These are phyloP conservation scores for Tetracladium marchalianum DNA, from an alignment of 495 filamentous ascomycete species.

Conservation along the genomic window DNA sequence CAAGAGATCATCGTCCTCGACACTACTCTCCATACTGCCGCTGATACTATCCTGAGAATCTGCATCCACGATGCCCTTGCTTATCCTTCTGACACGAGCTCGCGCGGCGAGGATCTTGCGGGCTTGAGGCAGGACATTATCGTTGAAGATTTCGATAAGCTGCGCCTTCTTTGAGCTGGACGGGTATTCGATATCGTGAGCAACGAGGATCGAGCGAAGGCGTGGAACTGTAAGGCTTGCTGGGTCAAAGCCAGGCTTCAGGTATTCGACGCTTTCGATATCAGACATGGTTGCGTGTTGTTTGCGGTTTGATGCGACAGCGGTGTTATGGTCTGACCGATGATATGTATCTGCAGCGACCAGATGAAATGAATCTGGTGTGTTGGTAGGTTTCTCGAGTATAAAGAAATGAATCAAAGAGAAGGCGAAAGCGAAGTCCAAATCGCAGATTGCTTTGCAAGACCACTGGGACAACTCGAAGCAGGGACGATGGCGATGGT, in stretches of 20 bases:
- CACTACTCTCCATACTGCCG: conserved; percentile 1
- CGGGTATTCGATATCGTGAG: conserved; percentile 74
- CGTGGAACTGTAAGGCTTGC: conserved; percentile 71
- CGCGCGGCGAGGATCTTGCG: conserved; percentile 63
- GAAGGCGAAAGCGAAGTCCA: too few relatives aligned
- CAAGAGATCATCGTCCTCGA: conserved; percentile 32
- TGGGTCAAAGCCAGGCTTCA: conserved; percentile 77
- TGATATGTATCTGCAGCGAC: too few relatives aligned
- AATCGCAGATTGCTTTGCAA: too few relatives aligned
- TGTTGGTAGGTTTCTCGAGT: too few relatives aligned
- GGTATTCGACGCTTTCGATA: conserved; percentile 65
- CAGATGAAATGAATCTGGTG: too few relatives aligned
- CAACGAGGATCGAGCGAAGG: conserved; percentile 80
- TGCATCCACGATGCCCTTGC: conserved; percentile 77
- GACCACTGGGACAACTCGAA: too few relatives aligned
- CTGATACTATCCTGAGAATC: conserved; percentile 28
- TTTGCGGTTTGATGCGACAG: background rate
- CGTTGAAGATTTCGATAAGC: conserved; percentile 73
- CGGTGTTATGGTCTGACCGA: too few relatives aligned
- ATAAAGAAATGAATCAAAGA: too few relatives aligned
- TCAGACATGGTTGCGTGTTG: conserved; percentile 41
- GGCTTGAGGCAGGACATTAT: conserved; percentile 68
- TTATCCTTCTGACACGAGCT: conserved; percentile 66
- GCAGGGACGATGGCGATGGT: too few relatives aligned
- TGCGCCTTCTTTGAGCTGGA: conserved; percentile 80